Base-by-base conservation (phyloP, 2,329 filamentous ascomycete species). In the Chaetomiaceae sp. region DNA sequence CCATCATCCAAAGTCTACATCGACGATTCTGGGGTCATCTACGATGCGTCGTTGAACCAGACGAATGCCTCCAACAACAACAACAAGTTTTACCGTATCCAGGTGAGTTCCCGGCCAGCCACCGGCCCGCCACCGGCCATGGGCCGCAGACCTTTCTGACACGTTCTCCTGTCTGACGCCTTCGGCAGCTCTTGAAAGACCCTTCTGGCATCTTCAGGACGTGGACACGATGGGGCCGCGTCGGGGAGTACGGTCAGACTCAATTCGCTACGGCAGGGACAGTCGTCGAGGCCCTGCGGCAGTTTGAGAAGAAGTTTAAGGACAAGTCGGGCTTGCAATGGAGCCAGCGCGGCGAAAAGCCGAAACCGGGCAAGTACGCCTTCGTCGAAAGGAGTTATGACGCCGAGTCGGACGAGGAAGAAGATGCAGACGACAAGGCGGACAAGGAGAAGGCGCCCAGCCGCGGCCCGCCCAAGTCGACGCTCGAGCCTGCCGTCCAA, bases 151-250 rank as follows among this genome's bases (percentile, higher is more conserved):
- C n/a, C n/a, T n/a, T n/a, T 12, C 14, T 8, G 12, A n/a, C n/a
- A n/a, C n/a, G 13, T 10, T 14, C 12, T 34, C n/a, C 14, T 58
- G 5, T 44, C 48, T 46, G n/a, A 42, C 30, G 5, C 31, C n/a
- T 21, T 40, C 30, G 27, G 6, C 50, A 82, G 66, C 58, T 80
- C 4, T 61, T 81, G 20, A 68, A 69, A 16, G 68, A 70, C 33
- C 58, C 60, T 19, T 55, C 58, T 13, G 62, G 68, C 3, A 55
- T 67, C 9, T 87, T 75, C 64, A 70, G 73, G 38, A 82, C 80
- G 0, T 92, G 86, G 86, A 89, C 85, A 3, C 77, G 87, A 50
- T 95, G 87, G 87, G 89, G 89, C 19, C 81, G 89, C 19, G 88
- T 95, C 19, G 81, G 82, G 6, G 81, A 84, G 50, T 62, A 58